Evolutionary conservation across 1,284 basidiomycete genomes (phyloP), one percentile per base, ranked within the genome.

Genomic region (Marasmius tenuissimus): DNA sequence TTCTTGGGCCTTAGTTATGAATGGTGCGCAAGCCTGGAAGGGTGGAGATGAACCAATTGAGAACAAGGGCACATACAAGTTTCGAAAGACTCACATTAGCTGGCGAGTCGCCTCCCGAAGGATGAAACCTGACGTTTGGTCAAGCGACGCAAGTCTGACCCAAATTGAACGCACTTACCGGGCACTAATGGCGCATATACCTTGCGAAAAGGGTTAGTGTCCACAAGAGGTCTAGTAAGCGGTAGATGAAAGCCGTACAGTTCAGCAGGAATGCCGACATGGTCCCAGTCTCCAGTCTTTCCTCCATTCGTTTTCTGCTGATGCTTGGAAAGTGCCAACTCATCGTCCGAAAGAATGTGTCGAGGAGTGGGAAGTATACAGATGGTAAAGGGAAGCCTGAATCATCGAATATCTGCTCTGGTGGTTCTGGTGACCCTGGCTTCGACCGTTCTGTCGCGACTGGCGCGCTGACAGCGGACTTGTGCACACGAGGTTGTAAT

Each of bases 1-100:
- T 54, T 78, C 74, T 62, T 78, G 75, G 0, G 78, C 78, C 65
- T 77, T 77, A n/a, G 77, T 74, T 51, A 78, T 73, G 62, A 77
- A 79, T 0, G 77, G 75, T 1, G 74, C 72, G 39, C 72, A 71
- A 10, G 74, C 74, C 62, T 73, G 60, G n/a, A 9, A 40, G 16
- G 57, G 12, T 53, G 40, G 45, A 6, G 16, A 47, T 4, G 35
- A 22, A 51, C 12, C 14, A 5, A 42, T 11, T 38, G 33, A 10
- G 11, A 39, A 48, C 37, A 18, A 14, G 42, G 33, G 37, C 60
- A 52, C 7, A 52, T 50, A 42, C 11, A 3, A 12, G n/a, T 35
- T 14, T 16, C 3, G 3, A 14, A n/a, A 6, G 60, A 71, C 52
- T 40, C 12, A 58, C 62, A n/a, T 63, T 64, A 16, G 57, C 39